phyloP scores from a whole-genome alignment of 1,139 yeast genomes.

The Hanseniaspora gamundiae region DNA sequence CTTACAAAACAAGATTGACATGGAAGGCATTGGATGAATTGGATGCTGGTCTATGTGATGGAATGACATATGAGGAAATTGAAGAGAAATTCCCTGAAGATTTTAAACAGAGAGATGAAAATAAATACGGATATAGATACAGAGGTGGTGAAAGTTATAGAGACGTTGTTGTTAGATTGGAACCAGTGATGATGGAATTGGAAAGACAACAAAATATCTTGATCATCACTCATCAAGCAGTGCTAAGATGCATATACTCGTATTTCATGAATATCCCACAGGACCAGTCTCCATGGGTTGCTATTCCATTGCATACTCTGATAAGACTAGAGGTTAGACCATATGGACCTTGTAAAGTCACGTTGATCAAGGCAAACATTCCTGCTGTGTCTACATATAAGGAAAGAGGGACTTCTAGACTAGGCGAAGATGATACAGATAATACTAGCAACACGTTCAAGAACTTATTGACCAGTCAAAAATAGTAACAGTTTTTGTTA shows the following conservation, averaged over 20 bases:
- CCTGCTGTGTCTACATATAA: slow-evolving; percentile 97
- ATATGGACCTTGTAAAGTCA: slow-evolving; percentile 65
- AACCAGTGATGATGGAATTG: slow-evolving; percentile 95
- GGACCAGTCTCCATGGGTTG: slow-evolving; percentile 98
- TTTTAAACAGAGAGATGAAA: slow-evolving; percentile 88
- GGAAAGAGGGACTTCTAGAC: slow-evolving; percentile 78
- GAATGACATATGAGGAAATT: slow-evolving; percentile 81
- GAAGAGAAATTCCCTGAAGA: slow-evolving; percentile 82
- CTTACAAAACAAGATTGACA: slow-evolving; percentile 60
- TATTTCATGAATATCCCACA: slow-evolving; percentile 98
- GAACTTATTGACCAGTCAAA: slow-evolving; percentile 3
- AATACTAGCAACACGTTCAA: slow-evolving; percentile 1
- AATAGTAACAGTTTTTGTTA: neutral
- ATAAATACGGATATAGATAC: slow-evolving; percentile 89
- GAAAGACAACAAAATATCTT: slow-evolving; percentile 93
- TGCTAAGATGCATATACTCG: slow-evolving; percentile 88
- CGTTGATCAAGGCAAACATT: slow-evolving; percentile 84
- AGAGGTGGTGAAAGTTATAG: slow-evolving; percentile 96
- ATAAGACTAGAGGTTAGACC: slow-evolving; percentile 92
- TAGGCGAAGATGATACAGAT: slow-evolving; percentile 38
- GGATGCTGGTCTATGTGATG: slow-evolving; percentile 98
- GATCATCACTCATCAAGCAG: slow-evolving; percentile 97
- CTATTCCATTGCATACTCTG: slow-evolving; percentile 89
- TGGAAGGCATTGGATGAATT: slow-evolving; percentile 97
- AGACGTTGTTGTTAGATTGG: slow-evolving; percentile 86